Evolutionary conservation across 192 early-diverging fungal genomes (phyloP).

Genomic region (Coemansia sp.): DNA sequence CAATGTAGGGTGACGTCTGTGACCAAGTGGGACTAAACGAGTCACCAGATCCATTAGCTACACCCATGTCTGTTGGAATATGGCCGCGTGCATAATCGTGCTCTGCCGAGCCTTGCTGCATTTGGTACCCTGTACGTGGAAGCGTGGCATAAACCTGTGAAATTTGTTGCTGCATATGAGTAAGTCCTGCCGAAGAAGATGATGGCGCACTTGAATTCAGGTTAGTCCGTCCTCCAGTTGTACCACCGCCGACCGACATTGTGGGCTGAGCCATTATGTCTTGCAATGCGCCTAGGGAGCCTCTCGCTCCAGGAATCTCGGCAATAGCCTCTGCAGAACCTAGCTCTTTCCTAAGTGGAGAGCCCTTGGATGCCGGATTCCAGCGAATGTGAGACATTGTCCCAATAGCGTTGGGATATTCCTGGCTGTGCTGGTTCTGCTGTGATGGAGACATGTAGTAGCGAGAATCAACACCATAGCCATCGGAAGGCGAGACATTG

Average conservation of each 20-base stretch:
- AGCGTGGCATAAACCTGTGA: constrained; percentile 31
- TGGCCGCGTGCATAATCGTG: constrained; percentile 13
- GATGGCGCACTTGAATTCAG: not conserved
- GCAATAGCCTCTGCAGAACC: not conserved
- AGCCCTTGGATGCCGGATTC: constrained; percentile 35
- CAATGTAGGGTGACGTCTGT: constrained; percentile 13
- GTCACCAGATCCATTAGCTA: not conserved
- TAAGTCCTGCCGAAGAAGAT: constrained; percentile 1
- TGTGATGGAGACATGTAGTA: not conserved
- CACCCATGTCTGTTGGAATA: constrained; percentile 3
- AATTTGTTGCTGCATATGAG: constrained; percentile 16
- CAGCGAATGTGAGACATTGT: constrained; percentile 45
- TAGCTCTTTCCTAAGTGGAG: constrained; percentile 44
- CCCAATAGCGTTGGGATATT: constrained; percentile 19
- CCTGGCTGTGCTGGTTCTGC: constrained; percentile 16
- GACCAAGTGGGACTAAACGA: constrained; percentile 11
- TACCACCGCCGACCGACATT: not conserved
- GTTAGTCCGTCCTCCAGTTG: not conserved
- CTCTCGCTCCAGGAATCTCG: not conserved
- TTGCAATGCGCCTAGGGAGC: not conserved
- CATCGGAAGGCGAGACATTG: not conserved
- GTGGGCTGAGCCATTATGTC: not conserved
- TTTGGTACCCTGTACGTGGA: constrained; percentile 20
- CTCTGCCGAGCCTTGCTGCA: constrained; percentile 8
- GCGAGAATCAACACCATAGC: not conserved